Base-by-base conservation (phyloP, 441 rosid genomes). In the Erysimum cheiri region DNA sequence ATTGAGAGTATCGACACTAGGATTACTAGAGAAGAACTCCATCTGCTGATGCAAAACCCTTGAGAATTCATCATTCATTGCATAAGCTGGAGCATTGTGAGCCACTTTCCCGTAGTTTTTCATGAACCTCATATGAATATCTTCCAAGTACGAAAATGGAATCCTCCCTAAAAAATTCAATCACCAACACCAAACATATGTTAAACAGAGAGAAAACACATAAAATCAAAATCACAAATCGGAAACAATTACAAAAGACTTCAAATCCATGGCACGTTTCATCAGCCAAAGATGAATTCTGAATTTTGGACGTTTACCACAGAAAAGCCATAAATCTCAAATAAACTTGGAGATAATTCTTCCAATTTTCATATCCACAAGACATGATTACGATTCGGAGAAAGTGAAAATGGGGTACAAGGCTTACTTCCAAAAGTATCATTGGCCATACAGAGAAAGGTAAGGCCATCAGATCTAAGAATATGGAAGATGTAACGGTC, bases 41-140 rank as follows among this genome's bases (percentile, higher is more conserved):
- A 95, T 95, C 78, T 95, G 98, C 85, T 90, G 98, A 81, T 95
- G 99, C 85, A 95, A 83, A 57, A 90, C 98, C 85, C 98, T 88
- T 2, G 98, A 92, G 69, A 95, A 95, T 19, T 95, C 99, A 81
- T 95, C 97, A 71, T 92, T 95, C 99, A 95, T 89, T 0, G 97
- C 93, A 75, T 95, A 95, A 41, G 99, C 97, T 69, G 97, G 97
- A 3, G 96, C 97, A 74, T 82, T 67, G 63, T 73, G 85, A 13
- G 93, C 96, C 35, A 94, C 96, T 80, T 81, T 87, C 3, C 96
- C 89, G 53, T 94, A 92, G 78, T 94, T 94, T 79, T 94, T 94
- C 97, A 92, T 92, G 78, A 92, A 90, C 73, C 98, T 86, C 98
- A 90, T 91, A 26, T 86, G 98, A 64, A 92, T 79, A 71, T 94